These are phyloP conservation scores for Tausonia pullulans DNA, from an alignment of 1,284 basidiomycete species.

Conservation along the genomic window DNA sequence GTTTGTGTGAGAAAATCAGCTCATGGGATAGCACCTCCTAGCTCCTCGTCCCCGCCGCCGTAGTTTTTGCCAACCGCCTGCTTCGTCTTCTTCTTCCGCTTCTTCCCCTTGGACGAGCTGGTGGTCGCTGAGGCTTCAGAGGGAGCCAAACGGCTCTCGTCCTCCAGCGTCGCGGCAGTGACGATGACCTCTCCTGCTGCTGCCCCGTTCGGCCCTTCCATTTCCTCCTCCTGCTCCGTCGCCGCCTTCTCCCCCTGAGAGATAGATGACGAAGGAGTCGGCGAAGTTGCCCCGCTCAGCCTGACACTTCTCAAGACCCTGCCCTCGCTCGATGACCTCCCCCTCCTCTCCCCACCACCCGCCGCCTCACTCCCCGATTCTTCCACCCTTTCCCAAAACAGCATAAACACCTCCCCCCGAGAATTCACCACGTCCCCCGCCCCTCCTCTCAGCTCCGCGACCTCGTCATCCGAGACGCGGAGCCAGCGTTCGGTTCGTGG, in stretches of 20 bases:
- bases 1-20: too few relatives aligned
- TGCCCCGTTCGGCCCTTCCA: background rate
- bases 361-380: background rate
- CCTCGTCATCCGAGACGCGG: slow-evolving; percentile 63
- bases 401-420: slow-evolving; percentile 54
- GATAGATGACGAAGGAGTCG: background rate
- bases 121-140: too few relatives aligned
- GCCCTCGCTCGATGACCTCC: background rate
- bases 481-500: slow-evolving; percentile 52
- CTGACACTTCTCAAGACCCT: background rate
- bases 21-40: background rate
- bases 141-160: too few relatives aligned
- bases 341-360: background rate
- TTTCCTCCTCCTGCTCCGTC: background rate
- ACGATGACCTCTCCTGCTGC: background rate
- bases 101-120: too few relatives aligned
- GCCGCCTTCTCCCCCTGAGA: background rate
- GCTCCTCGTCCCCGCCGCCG: background rate
- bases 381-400: slow-evolving; percentile 63
- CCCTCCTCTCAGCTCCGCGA: slow-evolving; percentile 48
- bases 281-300: background rate
- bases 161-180: too few relatives aligned
- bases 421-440: slow-evolving; percentile 49
- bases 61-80: background rate
- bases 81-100: background rate